phyloP scores from a whole-genome alignment of 495 filamentous ascomycete species.

The Podospora conica region DNA sequence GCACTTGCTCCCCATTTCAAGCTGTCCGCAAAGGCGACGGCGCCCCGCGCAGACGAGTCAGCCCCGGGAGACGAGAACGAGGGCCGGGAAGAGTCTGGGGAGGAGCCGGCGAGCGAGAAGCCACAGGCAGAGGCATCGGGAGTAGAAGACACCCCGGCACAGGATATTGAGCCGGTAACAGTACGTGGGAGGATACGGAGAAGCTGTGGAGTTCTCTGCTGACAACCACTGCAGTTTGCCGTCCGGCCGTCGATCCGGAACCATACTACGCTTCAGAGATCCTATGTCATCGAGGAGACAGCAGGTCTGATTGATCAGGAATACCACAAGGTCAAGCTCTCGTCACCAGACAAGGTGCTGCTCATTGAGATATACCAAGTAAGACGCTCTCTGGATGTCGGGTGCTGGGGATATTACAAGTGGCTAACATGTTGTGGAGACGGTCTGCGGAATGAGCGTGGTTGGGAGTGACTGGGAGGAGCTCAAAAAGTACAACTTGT shows the following conservation, averaged over 20 bases:
- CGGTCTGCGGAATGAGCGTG: conserved; percentile 41
- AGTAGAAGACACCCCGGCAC: background rate
- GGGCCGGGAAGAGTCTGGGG: background rate
- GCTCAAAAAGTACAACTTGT: conserved; percentile 43
- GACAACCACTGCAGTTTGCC: conserved; percentile 58
- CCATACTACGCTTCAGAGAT: conserved; percentile 66
- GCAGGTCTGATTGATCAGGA: conserved; percentile 50
- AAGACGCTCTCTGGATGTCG: conserved; percentile 10
- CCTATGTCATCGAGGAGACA: conserved; percentile 70
- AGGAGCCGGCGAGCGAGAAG: background rate
- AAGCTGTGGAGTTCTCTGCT: background rate
- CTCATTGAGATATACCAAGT: conserved; percentile 88
- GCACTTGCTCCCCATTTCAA: conserved; percentile 73
- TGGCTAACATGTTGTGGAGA: conserved; percentile 22
- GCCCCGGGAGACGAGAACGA: background rate
- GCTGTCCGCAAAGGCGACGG: conserved; percentile 16
- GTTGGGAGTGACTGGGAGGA: conserved; percentile 47
- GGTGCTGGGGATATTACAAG: background rate
- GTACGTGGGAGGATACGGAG: background rate
- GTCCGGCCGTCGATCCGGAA: conserved; percentile 81
- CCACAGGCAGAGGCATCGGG: background rate
- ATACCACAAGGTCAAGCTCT: conserved; percentile 77
- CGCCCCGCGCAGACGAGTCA: background rate
- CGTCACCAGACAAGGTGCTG: conserved; percentile 74
- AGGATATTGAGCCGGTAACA: background rate